phyloP scores from a whole-genome alignment of 2,329 filamentous ascomycete species.

The Fusarium sp. region DNA sequence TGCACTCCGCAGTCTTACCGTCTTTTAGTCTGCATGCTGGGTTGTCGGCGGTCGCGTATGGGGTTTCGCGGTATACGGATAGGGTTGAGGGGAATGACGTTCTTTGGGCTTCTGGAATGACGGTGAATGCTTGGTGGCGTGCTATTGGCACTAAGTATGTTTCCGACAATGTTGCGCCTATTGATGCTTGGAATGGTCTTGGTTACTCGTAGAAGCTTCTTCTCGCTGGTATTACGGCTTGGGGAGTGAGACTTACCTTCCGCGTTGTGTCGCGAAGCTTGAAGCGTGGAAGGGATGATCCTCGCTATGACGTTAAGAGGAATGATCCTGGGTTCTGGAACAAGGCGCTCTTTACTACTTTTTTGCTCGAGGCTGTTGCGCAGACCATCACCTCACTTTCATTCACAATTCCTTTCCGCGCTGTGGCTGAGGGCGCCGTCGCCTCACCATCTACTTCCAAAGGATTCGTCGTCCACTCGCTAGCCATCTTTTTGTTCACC shows the following conservation, averaged over 20 bases:
- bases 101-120: slow-evolving; percentile 18
- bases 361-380: slow-evolving; percentile 14
- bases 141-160: slow-evolving; percentile 2
- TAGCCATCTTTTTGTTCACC: slow-evolving; percentile 7
- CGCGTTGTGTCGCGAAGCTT: slow-evolving; percentile 6
- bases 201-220: slow-evolving; percentile 5
- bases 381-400: slow-evolving; percentile 18
- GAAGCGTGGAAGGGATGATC: slow-evolving; percentile 3
- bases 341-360: not conserved
- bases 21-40: slow-evolving; percentile 5
- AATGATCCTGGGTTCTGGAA: slow-evolving; percentile 10
- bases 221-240: not conserved
- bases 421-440: not conserved
- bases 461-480: not conserved
- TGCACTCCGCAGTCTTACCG: not conserved
- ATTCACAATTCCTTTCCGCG: slow-evolving; percentile 9
- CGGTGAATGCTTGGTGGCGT: slow-evolving; percentile 22
- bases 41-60: slow-evolving; percentile 1
- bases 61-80: slow-evolving; percentile 1
- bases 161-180: not conserved
- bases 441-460: slow-evolving; percentile 11
- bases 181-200: slow-evolving; percentile 4
- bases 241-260: slow-evolving; percentile 1
- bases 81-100: slow-evolving; percentile 12
- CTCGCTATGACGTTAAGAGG: not conserved